Evolutionary conservation across 176 grass and related monocot genomes (phyloP).

Genomic region (Alopecurus myosuroides): DNA sequence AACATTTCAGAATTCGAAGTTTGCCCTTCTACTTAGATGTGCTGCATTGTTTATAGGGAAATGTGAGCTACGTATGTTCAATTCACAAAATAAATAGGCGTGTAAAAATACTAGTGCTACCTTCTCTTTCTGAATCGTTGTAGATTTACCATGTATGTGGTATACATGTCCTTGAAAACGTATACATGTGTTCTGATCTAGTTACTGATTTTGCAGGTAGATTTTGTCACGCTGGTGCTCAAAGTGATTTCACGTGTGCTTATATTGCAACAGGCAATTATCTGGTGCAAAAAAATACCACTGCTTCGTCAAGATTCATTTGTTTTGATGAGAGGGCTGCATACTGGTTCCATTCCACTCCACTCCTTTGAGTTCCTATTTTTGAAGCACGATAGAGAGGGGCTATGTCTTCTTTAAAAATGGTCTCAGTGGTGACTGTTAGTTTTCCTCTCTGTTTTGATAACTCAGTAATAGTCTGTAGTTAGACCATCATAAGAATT

Average conservation of each 20-base stretch:
- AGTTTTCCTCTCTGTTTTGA: not conserved
- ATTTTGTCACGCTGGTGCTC: not conserved
- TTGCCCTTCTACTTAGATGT: not conserved
- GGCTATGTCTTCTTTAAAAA: conserved; percentile 5
- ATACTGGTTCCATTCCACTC: not conserved
- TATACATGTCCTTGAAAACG: not conserved
- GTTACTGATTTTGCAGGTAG: conserved; percentile 19
- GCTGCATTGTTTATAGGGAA: not conserved
- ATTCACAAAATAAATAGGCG: not conserved
- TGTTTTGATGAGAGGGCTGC: not conserved
- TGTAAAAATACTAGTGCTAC: not conserved
- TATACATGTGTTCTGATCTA: conserved; percentile 15
- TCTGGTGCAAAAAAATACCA: not conserved
- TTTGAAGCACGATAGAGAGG: not conserved
- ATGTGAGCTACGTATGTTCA: not conserved
- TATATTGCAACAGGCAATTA: conserved; percentile 11
- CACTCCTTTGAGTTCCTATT: not conserved
- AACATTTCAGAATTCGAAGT: not conserved
- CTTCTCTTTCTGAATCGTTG: not conserved
- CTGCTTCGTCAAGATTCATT: not conserved
- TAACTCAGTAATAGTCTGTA: not conserved
- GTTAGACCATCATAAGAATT: not conserved
- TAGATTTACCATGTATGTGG: not conserved
- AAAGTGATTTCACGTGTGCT: conserved; percentile 17
- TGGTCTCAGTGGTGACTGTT: conserved; percentile 21